These are phyloP conservation scores for Chlamydomonas reinhardtii DNA, from an alignment of 163 green algal genomes.

Conservation along the genomic window DNA sequence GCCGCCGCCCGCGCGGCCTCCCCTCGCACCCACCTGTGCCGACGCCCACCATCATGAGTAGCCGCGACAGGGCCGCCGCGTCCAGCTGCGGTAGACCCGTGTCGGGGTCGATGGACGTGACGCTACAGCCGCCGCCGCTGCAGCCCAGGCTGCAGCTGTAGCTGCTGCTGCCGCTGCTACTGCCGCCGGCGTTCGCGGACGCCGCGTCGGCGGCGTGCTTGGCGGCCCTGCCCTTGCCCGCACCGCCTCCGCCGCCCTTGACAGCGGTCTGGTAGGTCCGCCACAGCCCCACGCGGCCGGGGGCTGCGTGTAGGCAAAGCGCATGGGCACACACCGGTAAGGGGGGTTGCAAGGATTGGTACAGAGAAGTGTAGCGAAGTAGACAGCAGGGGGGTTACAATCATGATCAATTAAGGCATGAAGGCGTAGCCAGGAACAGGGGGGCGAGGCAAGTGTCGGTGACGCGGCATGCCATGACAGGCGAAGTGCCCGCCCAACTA, in stretches of 20 bases:
- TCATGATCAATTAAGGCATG: no score
- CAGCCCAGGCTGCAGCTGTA: constrained; percentile 27
- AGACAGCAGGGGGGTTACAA: no score
- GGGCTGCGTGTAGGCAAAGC: background rate
- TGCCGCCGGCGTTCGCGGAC: no score
- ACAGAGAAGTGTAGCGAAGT: no score
- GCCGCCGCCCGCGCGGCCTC: background rate
- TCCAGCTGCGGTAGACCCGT: background rate
- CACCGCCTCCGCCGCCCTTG: no score
- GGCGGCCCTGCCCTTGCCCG: no score
- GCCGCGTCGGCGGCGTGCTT: background rate
- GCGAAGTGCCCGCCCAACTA: no score
- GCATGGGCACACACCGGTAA: no score
- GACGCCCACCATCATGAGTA: constrained; percentile 1
- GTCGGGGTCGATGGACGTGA: constrained; percentile 15
- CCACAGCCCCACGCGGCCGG: background rate
- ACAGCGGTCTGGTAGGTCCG: background rate
- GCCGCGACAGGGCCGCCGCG: background rate
- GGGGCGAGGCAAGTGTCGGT: no score
- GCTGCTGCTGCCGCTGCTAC: background rate
- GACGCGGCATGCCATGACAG: no score
- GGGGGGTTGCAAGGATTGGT: no score
- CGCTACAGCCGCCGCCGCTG: background rate
- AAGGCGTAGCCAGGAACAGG: no score
- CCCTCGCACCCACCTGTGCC: background rate